phyloP scores from a whole-genome alignment of 1,284 basidiomycete species.

The Puccinia triticina region DNA sequence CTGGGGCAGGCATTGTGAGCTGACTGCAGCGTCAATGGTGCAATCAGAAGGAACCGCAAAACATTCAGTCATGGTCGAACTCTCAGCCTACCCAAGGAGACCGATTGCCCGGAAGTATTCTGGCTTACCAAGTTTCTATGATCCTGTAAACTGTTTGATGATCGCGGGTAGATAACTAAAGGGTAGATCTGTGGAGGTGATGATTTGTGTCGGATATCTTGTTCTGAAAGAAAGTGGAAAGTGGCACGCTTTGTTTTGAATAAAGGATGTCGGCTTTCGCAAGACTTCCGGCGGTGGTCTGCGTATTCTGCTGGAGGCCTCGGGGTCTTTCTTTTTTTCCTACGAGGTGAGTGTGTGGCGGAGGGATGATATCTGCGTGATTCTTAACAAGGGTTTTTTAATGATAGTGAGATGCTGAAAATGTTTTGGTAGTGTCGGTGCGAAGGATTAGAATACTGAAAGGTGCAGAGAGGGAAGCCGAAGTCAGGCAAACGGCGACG shows the following conservation, averaged over 20 bases:
- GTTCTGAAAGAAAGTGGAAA: not conserved
- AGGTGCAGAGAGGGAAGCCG: too few species aligned
- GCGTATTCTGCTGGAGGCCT: not conserved
- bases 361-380: not conserved
- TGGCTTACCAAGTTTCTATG: not conserved
- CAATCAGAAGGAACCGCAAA: too few species aligned
- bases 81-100: too few species aligned
- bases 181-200: not conserved
- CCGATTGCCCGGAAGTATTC: not conserved
- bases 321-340: not conserved
- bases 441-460: not conserved
- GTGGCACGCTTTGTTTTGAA: not conserved
- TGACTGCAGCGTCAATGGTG: too few species aligned
- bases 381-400: not conserved
- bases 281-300: not conserved
- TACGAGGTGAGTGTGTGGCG: not conserved
- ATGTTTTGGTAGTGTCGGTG: not conserved
- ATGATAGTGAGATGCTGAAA: not conserved
- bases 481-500: too few species aligned
- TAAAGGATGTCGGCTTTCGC: not conserved
- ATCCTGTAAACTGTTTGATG: not conserved
- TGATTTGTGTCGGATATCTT: not conserved
- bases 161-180: not conserved
- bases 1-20: conserved; percentile 1
- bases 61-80: too few species aligned